phyloP scores from a whole-genome alignment of 192 early-diverging fungal genomes.

The Dissophora ornata region DNA sequence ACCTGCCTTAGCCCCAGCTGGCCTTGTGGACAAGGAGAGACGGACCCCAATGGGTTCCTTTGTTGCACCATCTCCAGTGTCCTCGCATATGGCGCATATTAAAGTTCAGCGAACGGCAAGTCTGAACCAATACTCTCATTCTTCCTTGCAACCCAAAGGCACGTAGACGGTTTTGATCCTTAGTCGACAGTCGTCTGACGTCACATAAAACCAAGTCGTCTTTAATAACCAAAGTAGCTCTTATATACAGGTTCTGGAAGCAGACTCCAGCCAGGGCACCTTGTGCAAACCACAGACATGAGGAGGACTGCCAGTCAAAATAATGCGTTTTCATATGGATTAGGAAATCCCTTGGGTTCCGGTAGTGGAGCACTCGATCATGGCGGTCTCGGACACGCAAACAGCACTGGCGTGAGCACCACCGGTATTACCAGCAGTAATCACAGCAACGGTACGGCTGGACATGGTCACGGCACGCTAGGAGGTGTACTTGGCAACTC shows the following conservation, averaged over 20 bases:
- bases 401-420: not conserved
- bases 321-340: slow-evolving; percentile 40
- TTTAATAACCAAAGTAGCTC: too few relatives aligned
- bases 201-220: too few relatives aligned
- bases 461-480: not conserved
- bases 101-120: slow-evolving; percentile 53
- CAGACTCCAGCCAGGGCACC: slow-evolving; percentile 32
- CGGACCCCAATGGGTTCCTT: slow-evolving; percentile 33
- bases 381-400: slow-evolving; percentile 1
- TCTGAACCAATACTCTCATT: slow-evolving; percentile 22
- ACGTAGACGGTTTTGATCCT: not conserved
- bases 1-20: slow-evolving; percentile 23
- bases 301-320: slow-evolving; percentile 50
- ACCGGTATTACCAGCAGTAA: not conserved
- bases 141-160: slow-evolving; percentile 22
- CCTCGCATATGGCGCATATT: slow-evolving; percentile 29
- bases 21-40: slow-evolving; percentile 36
- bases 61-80: slow-evolving; percentile 15
- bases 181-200: not conserved
- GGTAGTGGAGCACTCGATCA: not conserved
- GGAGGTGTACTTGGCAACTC: slow-evolving; percentile 3
- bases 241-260: slow-evolving; percentile 8
- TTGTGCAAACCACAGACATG: slow-evolving; percentile 37
- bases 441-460: not conserved
- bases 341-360: slow-evolving; percentile 18